Evolutionary conservation across 2,329 filamentous ascomycete species (phyloP).

Genomic region (Pseudogymnoascus sp.): DNA sequence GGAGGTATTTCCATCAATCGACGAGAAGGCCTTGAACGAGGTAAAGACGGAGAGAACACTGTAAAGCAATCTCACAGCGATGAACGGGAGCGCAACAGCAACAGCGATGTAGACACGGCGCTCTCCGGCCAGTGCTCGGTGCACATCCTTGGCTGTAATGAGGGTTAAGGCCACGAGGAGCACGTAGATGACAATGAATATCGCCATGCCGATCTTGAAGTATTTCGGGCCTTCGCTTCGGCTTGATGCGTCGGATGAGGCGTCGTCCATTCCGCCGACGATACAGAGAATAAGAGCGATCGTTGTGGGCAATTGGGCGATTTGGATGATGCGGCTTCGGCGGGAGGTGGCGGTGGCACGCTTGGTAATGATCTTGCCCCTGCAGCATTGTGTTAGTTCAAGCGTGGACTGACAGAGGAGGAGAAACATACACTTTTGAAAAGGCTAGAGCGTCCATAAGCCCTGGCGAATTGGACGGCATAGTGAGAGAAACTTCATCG

Average conservation of each 20-base stretch:
- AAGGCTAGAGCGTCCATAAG: not conserved
- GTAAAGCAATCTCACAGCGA: constrained; percentile 28
- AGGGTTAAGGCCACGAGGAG: constrained; percentile 18
- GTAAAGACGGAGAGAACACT: constrained; percentile 25
- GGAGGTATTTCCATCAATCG: constrained; percentile 21
- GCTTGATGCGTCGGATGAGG: constrained; percentile 14
- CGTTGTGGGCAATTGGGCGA: constrained; percentile 23
- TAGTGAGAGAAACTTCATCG: constrained; percentile 19
- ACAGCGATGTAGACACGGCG: constrained; percentile 25
- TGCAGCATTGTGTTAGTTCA: not conserved
- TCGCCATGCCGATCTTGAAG: constrained; percentile 21
- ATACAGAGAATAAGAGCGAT: constrained; percentile 27
- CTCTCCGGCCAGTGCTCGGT: constrained; percentile 24
- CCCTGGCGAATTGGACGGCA: constrained; percentile 12
- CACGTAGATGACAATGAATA: constrained; percentile 27
- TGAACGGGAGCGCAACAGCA: constrained; percentile 24
- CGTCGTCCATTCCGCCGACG: constrained; percentile 23
- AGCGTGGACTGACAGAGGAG: not conserved
- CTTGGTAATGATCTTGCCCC: constrained; percentile 16
- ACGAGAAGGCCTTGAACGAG: constrained; percentile 21
- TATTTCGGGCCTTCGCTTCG: constrained; percentile 18
- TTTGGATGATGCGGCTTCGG: constrained; percentile 22
- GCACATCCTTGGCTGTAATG: constrained; percentile 21
- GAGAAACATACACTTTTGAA: not conserved
- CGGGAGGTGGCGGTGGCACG: constrained; percentile 19